Base-by-base conservation (phyloP, 2,329 filamentous ascomycete species). In the Aureobasidium sp. region DNA sequence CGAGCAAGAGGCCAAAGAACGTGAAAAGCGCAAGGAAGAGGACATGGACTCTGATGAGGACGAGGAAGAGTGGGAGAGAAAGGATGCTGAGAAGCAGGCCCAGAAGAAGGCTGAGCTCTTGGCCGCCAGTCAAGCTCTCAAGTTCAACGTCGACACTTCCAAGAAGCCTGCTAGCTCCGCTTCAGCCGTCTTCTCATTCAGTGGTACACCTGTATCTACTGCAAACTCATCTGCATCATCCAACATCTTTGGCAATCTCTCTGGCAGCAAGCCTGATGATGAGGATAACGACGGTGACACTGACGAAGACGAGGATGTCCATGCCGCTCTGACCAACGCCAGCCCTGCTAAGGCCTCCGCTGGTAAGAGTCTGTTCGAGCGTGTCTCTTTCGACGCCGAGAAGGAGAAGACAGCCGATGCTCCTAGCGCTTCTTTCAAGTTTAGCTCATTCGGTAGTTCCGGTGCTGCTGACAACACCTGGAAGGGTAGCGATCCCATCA, bases 11-110 rank as follows among this genome's bases (percentile, higher is more conserved):
- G 75, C 76, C 48, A 73, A 76, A 49, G 77, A 76, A 49, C 77
- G 76, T 62, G 74, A 72, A 61, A 79, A 79, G 68, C 76, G 78
- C 54, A 80, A 79, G 68, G 77, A 73, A 3, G 78, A 80, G 55
- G 78, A 81, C 27, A 80, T 77, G 63, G 79, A 81, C 64, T 80
- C 78, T 8, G 79, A 81, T 15, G 78, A 80, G 59, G 78, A 81
- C 44, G 77, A 81, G 47, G 76, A 79, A 64, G 73, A 77, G 50
- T 81, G 78, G 76, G 76, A 79, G 62, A 74, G 75, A 59, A 71
- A 72, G 61, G 72, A 81, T 66, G 73, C 74, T 44, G 77, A 78
- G 65, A 69, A 77, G 66, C 76, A 78, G 65, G 74, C 72, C 32
- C 75, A 75, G 44, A 81, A 80, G 69, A 72, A 71, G 32, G 70